Evolutionary conservation across 202 grass and related monocot genomes (phyloP), one percentile per base, ranked within the genome.

Genomic region (Panicum virgatum): DNA sequence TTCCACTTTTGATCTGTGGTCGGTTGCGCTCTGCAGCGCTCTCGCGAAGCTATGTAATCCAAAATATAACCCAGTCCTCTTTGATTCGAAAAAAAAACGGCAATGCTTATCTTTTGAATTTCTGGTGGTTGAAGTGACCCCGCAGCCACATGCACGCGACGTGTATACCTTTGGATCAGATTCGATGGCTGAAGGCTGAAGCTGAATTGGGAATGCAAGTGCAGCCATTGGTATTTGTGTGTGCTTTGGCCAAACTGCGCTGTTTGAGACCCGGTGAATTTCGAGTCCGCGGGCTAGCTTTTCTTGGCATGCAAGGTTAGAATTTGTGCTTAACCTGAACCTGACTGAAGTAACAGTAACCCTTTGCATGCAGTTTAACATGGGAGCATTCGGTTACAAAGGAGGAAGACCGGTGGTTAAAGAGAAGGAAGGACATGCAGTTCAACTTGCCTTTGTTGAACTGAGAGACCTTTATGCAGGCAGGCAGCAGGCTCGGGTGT

Each of bases 151-250:
- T 89, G 70, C 76, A 46, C 37, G 44, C 42, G 26, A 50, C 57
- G 43, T 84, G 53, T 71, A 14, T 54, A 12, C 54, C 62, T 60
- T 65, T 58, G 77, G 71, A 85, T 81, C 82, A 81, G 64, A 88
- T 88, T 79, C 86, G 19, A 25, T 46, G 52, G 59, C 50, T 53
- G 19, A 66, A 47, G 11, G n/a, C n/a, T n/a, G 19, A 66, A 47
- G 11, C 67, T 10, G 42, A 27, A 40, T 63, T 63, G 70, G 7
- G 56, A 18, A n/a, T n/a, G n/a, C n/a, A n/a, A 18, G 19, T 22
- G 3, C 42, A 63, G 0, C 14, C 38, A 0, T 13, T 18, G 34
- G n/a, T n/a, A n/a, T n/a, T n/a, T n/a, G 62, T 39, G 5, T 8
- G 20, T 54, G 42, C 37, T 80, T 44, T 61, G 25, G 23, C 3